phyloP scores from a whole-genome alignment of 208 protist genomes.

The Leishmania braziliensis region DNA sequence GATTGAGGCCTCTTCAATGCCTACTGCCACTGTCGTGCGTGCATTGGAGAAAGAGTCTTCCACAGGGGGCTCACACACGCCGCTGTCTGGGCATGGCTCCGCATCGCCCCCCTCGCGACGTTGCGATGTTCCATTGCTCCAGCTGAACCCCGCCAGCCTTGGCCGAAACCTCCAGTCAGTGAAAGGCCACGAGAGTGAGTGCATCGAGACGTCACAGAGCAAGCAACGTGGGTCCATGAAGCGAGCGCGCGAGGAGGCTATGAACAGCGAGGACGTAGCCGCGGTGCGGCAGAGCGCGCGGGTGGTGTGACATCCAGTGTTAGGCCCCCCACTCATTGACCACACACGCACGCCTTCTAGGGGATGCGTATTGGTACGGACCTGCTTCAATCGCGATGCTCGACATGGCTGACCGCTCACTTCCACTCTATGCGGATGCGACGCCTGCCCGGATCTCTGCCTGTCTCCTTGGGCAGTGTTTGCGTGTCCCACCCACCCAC shows the following conservation, averaged over 20 bases:
- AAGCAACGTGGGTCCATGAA: conserved; percentile 26
- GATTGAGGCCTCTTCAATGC: neutral
- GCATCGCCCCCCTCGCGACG: neutral
- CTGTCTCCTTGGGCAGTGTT: neutral
- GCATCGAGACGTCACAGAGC: conserved; percentile 4
- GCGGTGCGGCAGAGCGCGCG: conserved; percentile 4
- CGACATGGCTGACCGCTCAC: neutral
- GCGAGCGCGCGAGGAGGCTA: conserved; percentile 28
- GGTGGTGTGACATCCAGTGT: conserved; percentile 3
- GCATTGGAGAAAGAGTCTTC: neutral
- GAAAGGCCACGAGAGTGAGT: neutral
- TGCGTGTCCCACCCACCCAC: neutral
- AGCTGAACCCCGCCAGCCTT: conserved; percentile 1
- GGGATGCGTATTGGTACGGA: neutral
- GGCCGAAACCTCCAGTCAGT: neutral
- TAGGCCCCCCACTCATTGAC: too few relatives aligned
- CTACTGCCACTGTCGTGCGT: conserved; percentile 1
- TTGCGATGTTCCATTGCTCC: neutral
- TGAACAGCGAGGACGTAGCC: neutral
- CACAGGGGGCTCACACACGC: conserved; percentile 6
- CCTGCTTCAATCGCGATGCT: neutral
- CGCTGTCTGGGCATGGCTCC: neutral
- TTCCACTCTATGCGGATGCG: neutral
- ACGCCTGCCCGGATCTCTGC: neutral
- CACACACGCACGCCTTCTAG: neutral